Percentiles rank a stretch among this genome's conserved stretches.
Conservation (phyloP, 2,329 filamentous ascomycete genomes). For the Cercospora sp. region DNA sequence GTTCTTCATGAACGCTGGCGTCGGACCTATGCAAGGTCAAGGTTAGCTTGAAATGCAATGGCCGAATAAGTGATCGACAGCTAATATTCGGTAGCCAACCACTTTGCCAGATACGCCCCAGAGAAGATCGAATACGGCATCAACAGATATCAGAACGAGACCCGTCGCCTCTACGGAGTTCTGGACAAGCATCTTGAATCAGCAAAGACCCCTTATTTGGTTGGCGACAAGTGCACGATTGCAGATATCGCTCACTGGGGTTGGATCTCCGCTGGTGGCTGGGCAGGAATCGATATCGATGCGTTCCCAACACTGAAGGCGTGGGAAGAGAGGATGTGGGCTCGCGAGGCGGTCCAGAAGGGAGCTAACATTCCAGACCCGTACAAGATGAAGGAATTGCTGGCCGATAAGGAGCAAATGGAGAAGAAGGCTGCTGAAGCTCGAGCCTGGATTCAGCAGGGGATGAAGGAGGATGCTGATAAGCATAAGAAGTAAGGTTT, state of each 20-base stretch:
- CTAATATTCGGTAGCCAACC: too few species aligned
- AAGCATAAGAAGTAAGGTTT: constrained; percentile 37
- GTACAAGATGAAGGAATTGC: constrained; percentile 61
- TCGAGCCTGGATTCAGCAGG: constrained; percentile 65
- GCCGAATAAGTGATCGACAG: too few species aligned
- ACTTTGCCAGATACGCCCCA: constrained; percentile 79
- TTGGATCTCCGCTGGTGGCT: constrained; percentile 65
- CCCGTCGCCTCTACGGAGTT: constrained; percentile 75
- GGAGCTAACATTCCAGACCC: constrained; percentile 62
- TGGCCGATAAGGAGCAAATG: constrained; percentile 58
- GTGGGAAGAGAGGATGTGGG: constrained; percentile 72
- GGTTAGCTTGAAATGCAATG: too few species aligned
- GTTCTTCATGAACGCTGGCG: constrained; percentile 69
- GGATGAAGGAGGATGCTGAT: constrained; percentile 67
- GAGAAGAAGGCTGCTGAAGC: constrained; percentile 53
- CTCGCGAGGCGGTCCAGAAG: constrained; percentile 71
- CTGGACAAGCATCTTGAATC: constrained; percentile 68
- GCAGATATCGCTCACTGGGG: constrained; percentile 78
- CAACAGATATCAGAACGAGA: constrained; percentile 79
- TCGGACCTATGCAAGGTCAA: constrained; percentile 28
- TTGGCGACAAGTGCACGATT: constrained; percentile 66
- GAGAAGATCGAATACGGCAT: constrained; percentile 81
- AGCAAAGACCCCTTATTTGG: constrained; percentile 53
- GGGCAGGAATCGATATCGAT: constrained; percentile 66
- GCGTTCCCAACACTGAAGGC: constrained; percentile 74